These are phyloP conservation scores for Cruciata laevipes DNA, from an alignment of 257 asterid genomes.

Conservation along the genomic window DNA sequence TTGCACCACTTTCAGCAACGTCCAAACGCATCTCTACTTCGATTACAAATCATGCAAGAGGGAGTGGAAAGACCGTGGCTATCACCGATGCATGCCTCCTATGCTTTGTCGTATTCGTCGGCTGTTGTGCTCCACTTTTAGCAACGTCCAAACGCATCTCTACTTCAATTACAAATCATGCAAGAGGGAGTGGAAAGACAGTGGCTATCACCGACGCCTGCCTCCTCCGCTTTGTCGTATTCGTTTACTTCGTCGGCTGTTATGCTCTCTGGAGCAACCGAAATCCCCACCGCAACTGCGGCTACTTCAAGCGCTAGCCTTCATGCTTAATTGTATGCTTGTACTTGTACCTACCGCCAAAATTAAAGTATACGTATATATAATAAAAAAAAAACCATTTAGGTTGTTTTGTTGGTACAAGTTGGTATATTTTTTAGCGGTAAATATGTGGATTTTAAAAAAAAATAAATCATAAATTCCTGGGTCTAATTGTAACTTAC, in stretches of 20 bases:
- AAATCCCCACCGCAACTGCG: not conserved
- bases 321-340: not conserved
- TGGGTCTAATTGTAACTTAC: too few relatives aligned
- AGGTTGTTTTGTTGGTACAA: too few relatives aligned
- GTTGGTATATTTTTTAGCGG: too few relatives aligned
- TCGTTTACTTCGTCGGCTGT: conserved; percentile 53
- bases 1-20: conserved; percentile 56
- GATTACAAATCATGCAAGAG: conserved; percentile 52
- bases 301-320: not conserved
- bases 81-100: conserved; percentile 28
- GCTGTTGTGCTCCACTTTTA: conserved; percentile 71
- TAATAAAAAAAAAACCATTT: too few relatives aligned
- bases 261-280: conserved; percentile 51
- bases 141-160: conserved; percentile 38
- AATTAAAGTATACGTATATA: too few relatives aligned
- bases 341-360: not conserved
- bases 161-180: conserved; percentile 60
- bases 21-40: conserved; percentile 42
- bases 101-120: conserved; percentile 25
- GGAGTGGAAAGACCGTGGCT: conserved; percentile 50
- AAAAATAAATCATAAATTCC: too few relatives aligned
- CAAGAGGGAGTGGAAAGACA: conserved; percentile 48
- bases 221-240: conserved; percentile 24
- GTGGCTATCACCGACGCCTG: conserved; percentile 31
- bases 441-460: too few relatives aligned